Conservation (phyloP, 495 filamentous ascomycete species). For the Penicillium taxi region DNA sequence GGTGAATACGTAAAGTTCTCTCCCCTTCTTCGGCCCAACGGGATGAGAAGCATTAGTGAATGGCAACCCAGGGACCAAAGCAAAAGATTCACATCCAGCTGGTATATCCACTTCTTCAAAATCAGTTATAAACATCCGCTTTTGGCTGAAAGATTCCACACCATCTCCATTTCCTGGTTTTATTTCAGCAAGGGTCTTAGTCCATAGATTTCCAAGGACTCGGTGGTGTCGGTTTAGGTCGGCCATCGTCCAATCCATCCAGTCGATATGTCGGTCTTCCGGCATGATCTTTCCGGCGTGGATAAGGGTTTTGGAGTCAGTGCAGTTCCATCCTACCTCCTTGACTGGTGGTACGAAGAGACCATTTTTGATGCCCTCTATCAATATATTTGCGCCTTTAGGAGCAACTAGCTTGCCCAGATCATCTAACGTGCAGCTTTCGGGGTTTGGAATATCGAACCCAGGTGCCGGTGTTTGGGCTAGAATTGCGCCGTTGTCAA, state of each 20-base stretch:
- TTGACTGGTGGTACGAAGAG: conserved; percentile 58
- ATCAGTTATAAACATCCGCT: conserved; percentile 34
- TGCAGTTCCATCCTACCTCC: conserved; percentile 29
- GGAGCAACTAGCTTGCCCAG: conserved; percentile 33
- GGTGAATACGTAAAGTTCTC: conserved; percentile 33
- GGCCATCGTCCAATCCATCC: conserved; percentile 39
- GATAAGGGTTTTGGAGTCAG: conserved; percentile 15
- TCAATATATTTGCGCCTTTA: conserved; percentile 52
- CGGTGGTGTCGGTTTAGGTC: conserved; percentile 43
- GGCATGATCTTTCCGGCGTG: conserved; percentile 48
- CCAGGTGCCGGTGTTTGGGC: conserved; percentile 54
- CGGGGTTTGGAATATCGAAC: conserved; percentile 40
- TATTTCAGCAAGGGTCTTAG: conserved; percentile 25
- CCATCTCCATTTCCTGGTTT: conserved; percentile 9
- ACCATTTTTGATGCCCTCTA: conserved; percentile 48
- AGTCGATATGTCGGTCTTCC: conserved; percentile 47
- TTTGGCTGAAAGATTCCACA: conserved; percentile 20
- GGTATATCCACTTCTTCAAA: conserved; percentile 30
- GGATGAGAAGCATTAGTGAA: conserved; percentile 28
- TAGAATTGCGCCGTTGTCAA: conserved; percentile 73
- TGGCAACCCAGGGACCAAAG: conserved; percentile 31
- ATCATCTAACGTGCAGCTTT: conserved; percentile 35
- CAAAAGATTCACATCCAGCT: conserved; percentile 20
- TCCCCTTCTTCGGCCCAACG: conserved; percentile 19
- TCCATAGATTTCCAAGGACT: conserved; percentile 49